Conservation (phyloP, 148 eudicot species). For the Drosera capensis region DNA sequence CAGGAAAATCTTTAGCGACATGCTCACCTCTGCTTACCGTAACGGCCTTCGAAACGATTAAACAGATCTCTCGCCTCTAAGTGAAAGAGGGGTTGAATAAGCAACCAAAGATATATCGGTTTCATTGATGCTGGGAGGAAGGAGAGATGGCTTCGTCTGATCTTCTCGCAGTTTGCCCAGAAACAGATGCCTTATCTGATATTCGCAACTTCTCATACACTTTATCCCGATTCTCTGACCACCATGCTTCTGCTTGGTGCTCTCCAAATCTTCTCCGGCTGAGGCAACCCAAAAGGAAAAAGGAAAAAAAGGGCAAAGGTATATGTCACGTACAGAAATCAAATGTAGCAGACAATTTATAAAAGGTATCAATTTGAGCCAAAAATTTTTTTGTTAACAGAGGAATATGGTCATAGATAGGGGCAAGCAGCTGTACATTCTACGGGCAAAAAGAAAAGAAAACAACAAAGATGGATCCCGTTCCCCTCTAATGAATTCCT, state of each 20-base stretch:
- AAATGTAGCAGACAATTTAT: not conserved
- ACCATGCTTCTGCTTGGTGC: conserved; percentile 97
- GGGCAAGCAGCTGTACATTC: no score
- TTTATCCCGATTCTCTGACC: conserved; percentile 92
- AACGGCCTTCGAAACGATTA: no score
- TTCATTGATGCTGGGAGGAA: conserved; percentile 14
- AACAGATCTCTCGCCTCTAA: no score
- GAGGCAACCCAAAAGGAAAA: conserved; percentile 4
- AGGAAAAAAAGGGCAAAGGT: not conserved
- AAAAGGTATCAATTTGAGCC: no score
- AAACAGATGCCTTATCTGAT: conserved; percentile 60
- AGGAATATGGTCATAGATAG: no score
- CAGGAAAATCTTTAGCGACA: no score
- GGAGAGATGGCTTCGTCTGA: conserved; percentile 58
- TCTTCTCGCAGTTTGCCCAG: conserved; percentile 48
- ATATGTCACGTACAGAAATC: not conserved
- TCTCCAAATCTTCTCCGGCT: conserved; percentile 94
- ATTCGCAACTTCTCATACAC: conserved; percentile 77
- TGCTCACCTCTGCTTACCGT: no score
- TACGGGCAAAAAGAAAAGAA: no score
- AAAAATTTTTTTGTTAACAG: no score
- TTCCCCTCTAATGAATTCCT: no score
- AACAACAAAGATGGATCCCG: no score
- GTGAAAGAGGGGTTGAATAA: no score
- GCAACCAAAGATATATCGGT: not conserved